Base-by-base conservation (phyloP, 805 yeast species). In the Saturnispora silvae region DNA sequence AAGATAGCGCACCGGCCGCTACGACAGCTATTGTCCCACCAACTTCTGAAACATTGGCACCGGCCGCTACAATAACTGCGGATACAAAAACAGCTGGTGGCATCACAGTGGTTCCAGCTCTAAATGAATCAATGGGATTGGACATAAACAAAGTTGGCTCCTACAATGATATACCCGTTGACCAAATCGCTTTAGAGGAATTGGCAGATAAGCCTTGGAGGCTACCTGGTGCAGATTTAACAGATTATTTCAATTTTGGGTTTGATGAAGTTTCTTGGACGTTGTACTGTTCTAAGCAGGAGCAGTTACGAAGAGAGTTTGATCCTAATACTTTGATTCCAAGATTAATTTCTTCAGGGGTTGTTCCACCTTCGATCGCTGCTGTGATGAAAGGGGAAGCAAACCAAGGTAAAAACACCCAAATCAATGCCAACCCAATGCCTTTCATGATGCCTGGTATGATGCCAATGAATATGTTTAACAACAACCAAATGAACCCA, bases 191-290 rank as follows among this genome's bases (percentile, higher is more conserved):
- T 42, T 68, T 89, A 9, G 89, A 81, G 42, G 80, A 77, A 37
- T 62, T 87, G 34, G 85, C 83, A 45, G 95, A 86, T 46, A 94
- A 94, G 61, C 99, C 99, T 7, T 92, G 99, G 99, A 72, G 98
- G 54, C 77, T 82, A 45, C 96, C 97, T 1, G 98, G 97, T 27
- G 95, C 95, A 3, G 96, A 92, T 59, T 62, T 84, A 28, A 72
- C 94, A 6, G 97, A 92, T 57, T 94, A 86, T 59, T 92, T 92
- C 67, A 92, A 92, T 61, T 92, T 77, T 52, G 98, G 98, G 2
- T 92, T 92, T 54, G 95, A 92, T 55, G 99, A 92, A 62, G 72
- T 82, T 46, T 81, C 96, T 13, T 92, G 99, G 99, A 76, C 81
- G 38, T 85, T 87, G 18, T 92, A 92, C 60, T 77, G 95, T 48